Conservation (phyloP, 179 eudicot genomes). For the Vitellaria paradoxa region DNA sequence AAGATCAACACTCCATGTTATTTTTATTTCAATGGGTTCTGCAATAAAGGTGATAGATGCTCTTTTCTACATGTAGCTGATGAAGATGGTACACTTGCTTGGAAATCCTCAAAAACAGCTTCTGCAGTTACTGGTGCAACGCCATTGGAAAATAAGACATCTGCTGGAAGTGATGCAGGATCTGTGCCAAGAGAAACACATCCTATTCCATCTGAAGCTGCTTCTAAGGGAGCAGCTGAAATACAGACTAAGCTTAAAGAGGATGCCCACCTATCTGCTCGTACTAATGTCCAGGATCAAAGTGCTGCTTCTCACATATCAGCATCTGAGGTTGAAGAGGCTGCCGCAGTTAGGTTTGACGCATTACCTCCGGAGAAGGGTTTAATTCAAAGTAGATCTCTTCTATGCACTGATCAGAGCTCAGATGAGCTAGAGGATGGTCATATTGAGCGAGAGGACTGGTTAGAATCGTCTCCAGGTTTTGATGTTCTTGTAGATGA, state of each 20-base stretch:
- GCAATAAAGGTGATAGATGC: constrained; percentile 69
- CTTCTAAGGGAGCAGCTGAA: constrained; percentile 15
- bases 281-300: constrained; percentile 18
- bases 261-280: constrained; percentile 11
- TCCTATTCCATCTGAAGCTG: constrained; percentile 23
- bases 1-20: constrained; percentile 60
- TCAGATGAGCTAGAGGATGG: constrained; percentile 40
- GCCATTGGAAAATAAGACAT: constrained; percentile 30
- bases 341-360: constrained; percentile 18
- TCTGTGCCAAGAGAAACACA: constrained; percentile 20
- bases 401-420: constrained; percentile 36
- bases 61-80: constrained; percentile 46
- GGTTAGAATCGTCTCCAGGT: constrained; percentile 68
- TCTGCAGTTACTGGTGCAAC: constrained; percentile 29
- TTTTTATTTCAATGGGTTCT: constrained; percentile 50
- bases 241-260: constrained; percentile 20
- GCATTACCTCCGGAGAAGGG: constrained; percentile 26
- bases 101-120: constrained; percentile 30
- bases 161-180: constrained; percentile 30
- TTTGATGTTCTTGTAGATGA: constrained; percentile 69
- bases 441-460: constrained; percentile 39
- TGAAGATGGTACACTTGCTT: constrained; percentile 22
- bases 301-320: constrained; percentile 25
- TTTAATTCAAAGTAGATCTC: constrained; percentile 28
- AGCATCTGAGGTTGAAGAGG: constrained; percentile 34